Conservation (phyloP, 2,329 filamentous ascomycete genomes). For the Dactylellina sp. region DNA sequence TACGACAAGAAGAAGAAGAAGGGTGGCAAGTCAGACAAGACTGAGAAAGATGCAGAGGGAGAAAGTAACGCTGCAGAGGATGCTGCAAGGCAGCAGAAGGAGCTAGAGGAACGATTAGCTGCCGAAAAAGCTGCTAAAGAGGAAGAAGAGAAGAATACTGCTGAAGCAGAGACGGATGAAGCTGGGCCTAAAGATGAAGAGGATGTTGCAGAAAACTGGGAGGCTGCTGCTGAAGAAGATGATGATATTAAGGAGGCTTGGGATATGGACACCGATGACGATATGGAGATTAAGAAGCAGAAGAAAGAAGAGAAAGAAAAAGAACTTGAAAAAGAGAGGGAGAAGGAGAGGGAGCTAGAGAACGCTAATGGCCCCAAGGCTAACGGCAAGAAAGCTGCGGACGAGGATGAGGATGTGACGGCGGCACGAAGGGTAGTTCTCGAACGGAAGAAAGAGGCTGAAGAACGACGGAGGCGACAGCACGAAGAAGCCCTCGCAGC, state of each 20-base stretch:
- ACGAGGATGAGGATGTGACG: conserved; percentile 77
- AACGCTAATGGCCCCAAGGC: conserved; percentile 48
- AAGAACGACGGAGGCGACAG: conserved; percentile 86
- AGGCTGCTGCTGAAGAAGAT: conserved; percentile 76
- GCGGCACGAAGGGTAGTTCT: conserved; percentile 78
- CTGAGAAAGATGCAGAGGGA: conserved; percentile 68
- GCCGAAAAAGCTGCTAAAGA: conserved; percentile 62
- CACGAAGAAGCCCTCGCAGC: conserved; percentile 92
- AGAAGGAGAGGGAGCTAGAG: conserved; percentile 5
- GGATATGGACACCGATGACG: conserved; percentile 86
- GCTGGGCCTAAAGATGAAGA: conserved; percentile 70
- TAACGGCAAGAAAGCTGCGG: conserved; percentile 62
- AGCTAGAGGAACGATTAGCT: conserved; percentile 69
- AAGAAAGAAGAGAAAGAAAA: conserved; percentile 59
- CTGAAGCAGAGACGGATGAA: conserved; percentile 66
- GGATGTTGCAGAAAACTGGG: conserved; percentile 80
- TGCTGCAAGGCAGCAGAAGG: conserved; percentile 77
- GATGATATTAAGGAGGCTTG: conserved; percentile 91
- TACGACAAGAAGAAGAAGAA: conserved; percentile 85
- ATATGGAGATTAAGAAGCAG: conserved; percentile 63
- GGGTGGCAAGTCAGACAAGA: conserved; percentile 63
- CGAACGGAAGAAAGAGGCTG: conserved; percentile 86
- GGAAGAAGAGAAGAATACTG: conserved; percentile 80
- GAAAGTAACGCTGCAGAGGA: conserved; percentile 58
- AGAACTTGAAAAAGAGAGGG: conserved; percentile 51